These are phyloP conservation scores for Nemania bipapillata DNA, from an alignment of 2,329 filamentous ascomycete genomes.

Conservation along the genomic window DNA sequence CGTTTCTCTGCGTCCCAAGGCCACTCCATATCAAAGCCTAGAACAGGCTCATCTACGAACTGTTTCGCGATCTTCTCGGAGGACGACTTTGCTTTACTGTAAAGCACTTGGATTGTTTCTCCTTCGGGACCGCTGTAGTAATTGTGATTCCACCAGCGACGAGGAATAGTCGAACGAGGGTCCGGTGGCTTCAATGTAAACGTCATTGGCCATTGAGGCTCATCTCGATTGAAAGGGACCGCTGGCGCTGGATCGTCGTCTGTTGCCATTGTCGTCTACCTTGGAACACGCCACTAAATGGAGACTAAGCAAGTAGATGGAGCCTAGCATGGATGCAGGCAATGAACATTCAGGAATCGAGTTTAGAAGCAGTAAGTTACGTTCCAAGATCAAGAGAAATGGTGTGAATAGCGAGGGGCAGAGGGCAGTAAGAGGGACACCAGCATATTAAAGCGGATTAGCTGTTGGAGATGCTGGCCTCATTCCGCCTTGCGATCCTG, in stretches of 20 bases:
- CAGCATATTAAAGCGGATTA: not conserved
- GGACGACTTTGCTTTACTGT: slow-evolving; percentile 36
- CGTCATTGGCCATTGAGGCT: slow-evolving; percentile 41
- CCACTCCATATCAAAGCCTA: slow-evolving; percentile 51
- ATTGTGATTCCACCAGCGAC: slow-evolving; percentile 33
- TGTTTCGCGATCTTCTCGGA: slow-evolving; percentile 42
- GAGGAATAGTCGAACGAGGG: not conserved
- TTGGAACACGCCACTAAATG: not conserved
- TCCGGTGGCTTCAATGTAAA: slow-evolving; percentile 31
- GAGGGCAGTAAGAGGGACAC: not conserved
- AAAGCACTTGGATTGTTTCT: slow-evolving; percentile 33
- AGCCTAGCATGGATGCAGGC: not conserved
- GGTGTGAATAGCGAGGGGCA: not conserved
- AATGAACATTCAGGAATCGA: not conserved
- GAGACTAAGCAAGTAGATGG: not conserved
- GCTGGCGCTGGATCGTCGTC: not conserved
- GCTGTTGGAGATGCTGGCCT: not conserved
- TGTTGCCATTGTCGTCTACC: not conserved
- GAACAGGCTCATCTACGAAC: slow-evolving; percentile 43
- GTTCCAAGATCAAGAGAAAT: not conserved
- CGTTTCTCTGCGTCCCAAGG: slow-evolving; percentile 29
- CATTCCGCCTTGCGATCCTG: not conserved
- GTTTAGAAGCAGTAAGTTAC: not conserved
- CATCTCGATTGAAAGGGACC: slow-evolving; percentile 31
- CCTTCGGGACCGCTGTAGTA: slow-evolving; percentile 39